Conservation (phyloP, 108 stramenopile genomes). For the Schizochytrium sp. region DNA sequence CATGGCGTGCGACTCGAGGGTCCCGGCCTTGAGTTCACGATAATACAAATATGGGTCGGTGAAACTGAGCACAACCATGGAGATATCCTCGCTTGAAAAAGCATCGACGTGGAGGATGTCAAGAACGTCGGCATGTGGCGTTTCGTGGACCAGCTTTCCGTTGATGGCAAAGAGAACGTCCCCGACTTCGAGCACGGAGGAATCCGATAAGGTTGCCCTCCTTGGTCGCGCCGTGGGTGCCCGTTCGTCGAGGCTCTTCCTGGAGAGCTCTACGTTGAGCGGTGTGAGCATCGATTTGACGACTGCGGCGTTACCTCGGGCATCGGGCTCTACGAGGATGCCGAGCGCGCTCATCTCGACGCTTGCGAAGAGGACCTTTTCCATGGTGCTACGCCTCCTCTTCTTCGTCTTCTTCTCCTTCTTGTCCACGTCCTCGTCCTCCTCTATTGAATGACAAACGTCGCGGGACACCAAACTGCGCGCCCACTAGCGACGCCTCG, state of each 20-base stretch:
- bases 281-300: conserved; percentile 2
- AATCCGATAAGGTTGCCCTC: no score
- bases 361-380: neutral
- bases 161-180: neutral
- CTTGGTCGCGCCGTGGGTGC: neutral
- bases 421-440: no score
- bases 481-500: no score
- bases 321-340: neutral
- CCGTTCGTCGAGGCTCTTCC: neutral
- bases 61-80: neutral
- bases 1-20: neutral
- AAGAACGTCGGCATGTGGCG: neutral
- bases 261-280: neutral
- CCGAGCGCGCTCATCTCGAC: neutral
- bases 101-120: neutral
- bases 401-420: neutral
- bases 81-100: neutral
- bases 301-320: neutral
- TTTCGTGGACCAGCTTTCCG: neutral
- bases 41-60: neutral
- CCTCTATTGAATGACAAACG: no score
- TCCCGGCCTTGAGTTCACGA: neutral
- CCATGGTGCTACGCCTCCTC: neutral
- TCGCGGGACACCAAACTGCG: no score
- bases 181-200: neutral